Percentiles rank a stretch among this genome's conserved stretches.
phyloP scores from a whole-genome alignment of 192 early-diverging fungal species.

The Backusella parvicylindrica region DNA sequence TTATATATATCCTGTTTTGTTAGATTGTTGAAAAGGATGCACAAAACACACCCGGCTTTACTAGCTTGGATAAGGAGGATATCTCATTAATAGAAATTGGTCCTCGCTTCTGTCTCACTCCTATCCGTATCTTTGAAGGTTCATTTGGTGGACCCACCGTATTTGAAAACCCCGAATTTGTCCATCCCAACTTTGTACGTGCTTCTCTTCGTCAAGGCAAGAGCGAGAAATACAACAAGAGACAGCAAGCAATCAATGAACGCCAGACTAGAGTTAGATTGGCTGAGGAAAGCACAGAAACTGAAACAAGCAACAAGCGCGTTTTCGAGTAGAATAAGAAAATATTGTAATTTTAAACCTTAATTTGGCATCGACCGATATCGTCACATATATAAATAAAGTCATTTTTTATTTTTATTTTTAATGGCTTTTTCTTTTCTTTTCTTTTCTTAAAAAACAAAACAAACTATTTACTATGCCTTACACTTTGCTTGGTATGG shows the following conservation, averaged over 20 bases:
- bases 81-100: slow-evolving; percentile 92
- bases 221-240: slow-evolving; percentile 48
- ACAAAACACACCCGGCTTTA: slow-evolving; percentile 49
- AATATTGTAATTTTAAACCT: not conserved
- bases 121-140: slow-evolving; percentile 94
- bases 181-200: slow-evolving; percentile 65
- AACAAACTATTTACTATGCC: not conserved
- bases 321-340: slow-evolving; percentile 5
- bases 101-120: slow-evolving; percentile 90
- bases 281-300: slow-evolving; percentile 44
- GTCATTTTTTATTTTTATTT: not conserved
- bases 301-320: slow-evolving; percentile 38
- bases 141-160: slow-evolving; percentile 90
- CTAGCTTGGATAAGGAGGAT: slow-evolving; percentile 61
- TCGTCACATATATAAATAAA: slow-evolving; percentile 2
- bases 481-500: slow-evolving; percentile 78
- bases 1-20: not conserved
- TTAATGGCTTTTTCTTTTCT: not conserved
- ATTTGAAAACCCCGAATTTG: slow-evolving; percentile 87
- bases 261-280: slow-evolving; percentile 46
- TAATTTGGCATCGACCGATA: not conserved
- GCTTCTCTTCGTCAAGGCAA: slow-evolving; percentile 42
- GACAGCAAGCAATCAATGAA: slow-evolving; percentile 39
- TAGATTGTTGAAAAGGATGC: slow-evolving; percentile 71
- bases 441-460: not conserved